Percentiles rank a stretch among this genome's conserved stretches.
Conservation (phyloP, 495 filamentous ascomycete genomes). For the Annulohypoxylon moriforme region DNA sequence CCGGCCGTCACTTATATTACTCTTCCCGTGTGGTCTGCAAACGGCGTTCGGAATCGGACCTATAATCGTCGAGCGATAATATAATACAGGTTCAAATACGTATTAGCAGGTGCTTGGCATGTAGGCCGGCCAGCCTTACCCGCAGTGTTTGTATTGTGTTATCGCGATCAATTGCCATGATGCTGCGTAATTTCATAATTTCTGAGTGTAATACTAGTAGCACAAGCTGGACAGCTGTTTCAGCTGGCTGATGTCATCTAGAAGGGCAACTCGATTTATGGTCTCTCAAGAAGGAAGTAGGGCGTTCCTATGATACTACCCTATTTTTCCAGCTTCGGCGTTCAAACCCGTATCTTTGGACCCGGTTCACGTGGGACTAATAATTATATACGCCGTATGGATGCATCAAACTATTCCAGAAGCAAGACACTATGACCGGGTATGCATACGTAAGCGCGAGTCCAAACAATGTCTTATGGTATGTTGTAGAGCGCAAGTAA, state of each 20-base stretch:
- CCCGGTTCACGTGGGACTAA: not conserved
- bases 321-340: not conserved
- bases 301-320: not conserved
- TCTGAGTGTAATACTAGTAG: not conserved
- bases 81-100: not conserved
- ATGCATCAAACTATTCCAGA: not conserved
- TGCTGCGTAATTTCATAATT: no score
- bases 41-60: not conserved
- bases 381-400: not conserved
- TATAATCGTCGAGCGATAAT: not conserved
- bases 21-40: not conserved
- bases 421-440: not conserved
- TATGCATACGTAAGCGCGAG: not conserved
- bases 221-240: conserved; percentile 1
- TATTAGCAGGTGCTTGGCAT: not conserved
- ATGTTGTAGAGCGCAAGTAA: no score
- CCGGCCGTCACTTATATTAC: not conserved
- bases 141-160: not conserved
- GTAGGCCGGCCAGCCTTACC: not conserved
- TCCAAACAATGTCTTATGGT: not conserved
- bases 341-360: no score
- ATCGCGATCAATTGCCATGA: not conserved
- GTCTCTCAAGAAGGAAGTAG: not conserved
- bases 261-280: not conserved
- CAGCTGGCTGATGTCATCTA: not conserved